Conservation (phyloP, 192 early-diverging fungal species). For the Coemansia sp. region DNA sequence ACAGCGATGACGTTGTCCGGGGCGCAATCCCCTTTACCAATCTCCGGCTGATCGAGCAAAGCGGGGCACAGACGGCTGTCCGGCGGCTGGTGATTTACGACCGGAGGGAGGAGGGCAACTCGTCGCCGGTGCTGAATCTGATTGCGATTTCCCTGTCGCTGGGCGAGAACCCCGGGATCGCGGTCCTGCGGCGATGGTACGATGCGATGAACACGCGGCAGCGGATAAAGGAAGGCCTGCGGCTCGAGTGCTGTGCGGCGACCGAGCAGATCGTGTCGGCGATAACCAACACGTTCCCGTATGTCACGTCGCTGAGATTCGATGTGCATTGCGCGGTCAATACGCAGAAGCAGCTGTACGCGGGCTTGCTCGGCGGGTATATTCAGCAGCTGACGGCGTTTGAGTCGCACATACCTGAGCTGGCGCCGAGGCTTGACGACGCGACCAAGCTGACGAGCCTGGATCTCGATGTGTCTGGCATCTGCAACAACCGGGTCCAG, state of each 20-base stretch:
- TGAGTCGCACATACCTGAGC: not conserved
- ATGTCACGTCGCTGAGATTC: not conserved
- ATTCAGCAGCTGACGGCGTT: not conserved
- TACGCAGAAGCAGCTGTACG: conserved; percentile 1
- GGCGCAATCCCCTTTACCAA: not conserved
- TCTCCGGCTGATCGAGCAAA: conserved; percentile 2
- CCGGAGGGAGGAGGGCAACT: not conserved
- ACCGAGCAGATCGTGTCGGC: not conserved
- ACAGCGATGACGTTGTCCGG: not conserved
- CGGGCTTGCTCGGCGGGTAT: not conserved
- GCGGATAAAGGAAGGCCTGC: not conserved
- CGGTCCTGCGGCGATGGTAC: not conserved
- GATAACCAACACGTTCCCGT: conserved; percentile 1
- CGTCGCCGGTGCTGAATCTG: not conserved
- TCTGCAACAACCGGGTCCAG: not conserved
- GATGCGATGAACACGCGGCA: not conserved
- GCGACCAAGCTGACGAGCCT: not conserved
- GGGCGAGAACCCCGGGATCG: not conserved
- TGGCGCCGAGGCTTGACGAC: not conserved
- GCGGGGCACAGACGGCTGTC: not conserved
- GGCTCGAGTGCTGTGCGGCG: not conserved
- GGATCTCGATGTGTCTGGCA: not conserved
- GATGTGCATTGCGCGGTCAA: not conserved
- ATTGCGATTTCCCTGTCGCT: conserved; percentile 5
- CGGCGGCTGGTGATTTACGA: not conserved